phyloP scores from a whole-genome alignment of 2,329 filamentous ascomycete genomes.

The Epichloe sibirici region DNA sequence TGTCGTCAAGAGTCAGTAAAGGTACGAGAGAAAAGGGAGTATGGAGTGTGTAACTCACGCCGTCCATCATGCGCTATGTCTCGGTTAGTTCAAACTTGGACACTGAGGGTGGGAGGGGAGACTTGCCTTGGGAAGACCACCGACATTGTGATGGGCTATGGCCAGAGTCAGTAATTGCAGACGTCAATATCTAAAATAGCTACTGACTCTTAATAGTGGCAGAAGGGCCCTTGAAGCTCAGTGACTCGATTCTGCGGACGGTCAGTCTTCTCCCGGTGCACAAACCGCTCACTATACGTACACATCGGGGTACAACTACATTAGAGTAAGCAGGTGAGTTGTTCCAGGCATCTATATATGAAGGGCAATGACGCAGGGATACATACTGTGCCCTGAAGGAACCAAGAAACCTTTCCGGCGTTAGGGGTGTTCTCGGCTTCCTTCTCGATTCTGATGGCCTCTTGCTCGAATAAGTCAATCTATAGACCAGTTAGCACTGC shows the following conservation, averaged over 20 bases:
- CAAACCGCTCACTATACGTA: background rate
- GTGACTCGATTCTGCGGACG: slow-evolving; percentile 31
- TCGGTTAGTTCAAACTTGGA: background rate
- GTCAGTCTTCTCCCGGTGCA: background rate
- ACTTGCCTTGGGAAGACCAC: slow-evolving; percentile 54
- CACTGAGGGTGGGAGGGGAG: slow-evolving; percentile 15
- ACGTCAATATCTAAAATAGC: too few relatives aligned
- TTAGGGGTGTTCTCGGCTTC: slow-evolving; percentile 53
- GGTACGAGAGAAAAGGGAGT: background rate
- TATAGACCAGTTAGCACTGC: slow-evolving; percentile 48
- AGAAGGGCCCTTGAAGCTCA: slow-evolving; percentile 34
- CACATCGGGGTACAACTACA: slow-evolving; percentile 2
- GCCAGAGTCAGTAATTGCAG: too few relatives aligned
- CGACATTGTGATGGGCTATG: slow-evolving; percentile 44
- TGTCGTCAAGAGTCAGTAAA: background rate
- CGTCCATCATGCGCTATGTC: slow-evolving; percentile 32
- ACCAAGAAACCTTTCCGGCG: slow-evolving; percentile 71
- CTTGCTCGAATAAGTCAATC: slow-evolving; percentile 62
- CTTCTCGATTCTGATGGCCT: slow-evolving; percentile 57
- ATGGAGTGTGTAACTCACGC: slow-evolving; percentile 11
- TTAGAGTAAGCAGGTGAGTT: background rate
- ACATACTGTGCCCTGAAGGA: slow-evolving; percentile 79
- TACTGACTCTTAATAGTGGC: slow-evolving; percentile 33
- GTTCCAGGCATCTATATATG: background rate
- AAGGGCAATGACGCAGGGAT: background rate